A percentile compares a stretch with the other conserved stretches of the same genome.
phyloP scores from a whole-genome alignment of 2,329 filamentous ascomycete genomes.

The Fusarium virguliforme region DNA sequence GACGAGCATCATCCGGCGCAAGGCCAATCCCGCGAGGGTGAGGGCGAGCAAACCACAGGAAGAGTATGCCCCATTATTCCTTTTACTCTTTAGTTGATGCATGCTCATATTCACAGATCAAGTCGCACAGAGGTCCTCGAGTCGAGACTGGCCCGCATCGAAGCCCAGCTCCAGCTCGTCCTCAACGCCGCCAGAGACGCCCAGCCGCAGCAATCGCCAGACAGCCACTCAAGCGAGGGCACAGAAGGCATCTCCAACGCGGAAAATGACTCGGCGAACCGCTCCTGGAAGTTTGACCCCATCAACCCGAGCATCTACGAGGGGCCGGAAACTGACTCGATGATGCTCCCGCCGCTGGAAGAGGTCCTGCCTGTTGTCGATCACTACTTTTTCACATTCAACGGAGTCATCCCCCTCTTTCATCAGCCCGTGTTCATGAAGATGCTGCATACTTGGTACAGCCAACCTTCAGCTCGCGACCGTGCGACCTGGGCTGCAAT shows the following conservation, averaged over 20 bases:
- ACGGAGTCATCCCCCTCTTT: constrained; percentile 58
- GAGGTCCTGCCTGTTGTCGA: constrained; percentile 58
- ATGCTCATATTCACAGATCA: constrained; percentile 13
- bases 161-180: constrained; percentile 54
- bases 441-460: constrained; percentile 57
- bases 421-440: constrained; percentile 57
- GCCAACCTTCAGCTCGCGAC: constrained; percentile 37
- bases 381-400: constrained; percentile 58
- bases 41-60: constrained; percentile 28
- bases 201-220: constrained; percentile 21
- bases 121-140: constrained; percentile 40
- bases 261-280: neutral
- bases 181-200: constrained; percentile 47
- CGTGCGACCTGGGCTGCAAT: constrained; percentile 58
- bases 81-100: neutral
- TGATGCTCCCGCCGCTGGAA: constrained; percentile 54
- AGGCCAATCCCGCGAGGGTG: constrained; percentile 42
- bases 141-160: constrained; percentile 52
- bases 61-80: constrained; percentile 24
- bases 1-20: constrained; percentile 50
- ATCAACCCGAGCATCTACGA: constrained; percentile 42
- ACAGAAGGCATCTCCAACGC: neutral
- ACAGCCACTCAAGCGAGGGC: constrained; percentile 28
- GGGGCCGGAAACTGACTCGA: constrained; percentile 30
- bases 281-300: constrained; percentile 45